Conservation (phyloP, 257 asterid genomes). For the Nicotiana sylvestris region DNA sequence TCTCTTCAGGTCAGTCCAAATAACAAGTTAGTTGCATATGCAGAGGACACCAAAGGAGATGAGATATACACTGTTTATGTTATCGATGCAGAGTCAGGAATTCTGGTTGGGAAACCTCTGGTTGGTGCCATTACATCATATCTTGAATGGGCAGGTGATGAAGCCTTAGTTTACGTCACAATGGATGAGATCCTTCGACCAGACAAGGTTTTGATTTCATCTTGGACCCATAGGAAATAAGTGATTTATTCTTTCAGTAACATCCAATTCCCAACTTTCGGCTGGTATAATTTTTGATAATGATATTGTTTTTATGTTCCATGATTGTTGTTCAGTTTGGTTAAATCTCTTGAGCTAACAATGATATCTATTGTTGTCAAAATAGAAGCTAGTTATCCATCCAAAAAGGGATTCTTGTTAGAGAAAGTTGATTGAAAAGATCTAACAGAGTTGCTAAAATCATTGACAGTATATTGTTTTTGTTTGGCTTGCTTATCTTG, state of each 20-base stretch:
- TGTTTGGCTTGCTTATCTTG: neutral
- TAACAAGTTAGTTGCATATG: constrained; percentile 77
- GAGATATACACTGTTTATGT: constrained; percentile 75
- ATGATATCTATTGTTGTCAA: neutral
- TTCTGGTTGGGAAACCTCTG: constrained; percentile 66
- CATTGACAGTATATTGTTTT: neutral
- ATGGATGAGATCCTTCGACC: constrained; percentile 91
- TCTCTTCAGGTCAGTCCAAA: constrained; percentile 73
- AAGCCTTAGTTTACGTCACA: constrained; percentile 73
- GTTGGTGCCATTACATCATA: constrained; percentile 52
- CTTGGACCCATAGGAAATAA: neutral
- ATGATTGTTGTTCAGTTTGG: neutral
- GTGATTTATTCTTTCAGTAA: neutral
- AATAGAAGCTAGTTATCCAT: neutral
- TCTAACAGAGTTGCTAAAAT: neutral
- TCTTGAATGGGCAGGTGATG: constrained; percentile 85
- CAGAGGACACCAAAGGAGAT: constrained; percentile 92
- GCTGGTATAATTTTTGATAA: neutral
- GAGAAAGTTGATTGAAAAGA: neutral
- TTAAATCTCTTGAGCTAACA: neutral
- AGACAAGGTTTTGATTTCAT: constrained; percentile 59
- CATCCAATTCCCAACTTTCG: neutral
- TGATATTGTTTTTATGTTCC: neutral
- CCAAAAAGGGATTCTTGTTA: neutral
- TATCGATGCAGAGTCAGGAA: constrained; percentile 73